These are phyloP conservation scores for Endocalyx cinctus DNA, from an alignment of 2,329 filamentous ascomycete genomes.

Conservation along the genomic window DNA sequence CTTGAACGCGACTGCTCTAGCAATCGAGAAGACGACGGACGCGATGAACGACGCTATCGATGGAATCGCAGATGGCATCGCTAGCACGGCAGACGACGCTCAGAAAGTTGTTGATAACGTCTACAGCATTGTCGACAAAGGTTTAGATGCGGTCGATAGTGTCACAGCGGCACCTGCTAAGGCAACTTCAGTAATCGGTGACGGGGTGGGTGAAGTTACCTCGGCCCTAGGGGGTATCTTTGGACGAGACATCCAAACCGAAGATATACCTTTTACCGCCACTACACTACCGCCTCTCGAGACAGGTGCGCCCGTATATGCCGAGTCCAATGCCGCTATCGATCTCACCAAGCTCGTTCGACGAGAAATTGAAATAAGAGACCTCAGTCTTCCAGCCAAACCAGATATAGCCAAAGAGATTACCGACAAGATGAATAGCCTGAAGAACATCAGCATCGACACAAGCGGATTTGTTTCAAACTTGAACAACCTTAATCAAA, in stretches of 20 bases:
- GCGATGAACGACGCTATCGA: constrained; percentile 48
- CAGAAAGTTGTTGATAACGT: constrained; percentile 52
- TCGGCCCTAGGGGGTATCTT: constrained; percentile 39
- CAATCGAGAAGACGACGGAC: constrained; percentile 36
- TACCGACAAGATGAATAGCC: constrained; percentile 55
- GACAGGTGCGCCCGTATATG: no score
- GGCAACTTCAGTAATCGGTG: constrained; percentile 9
- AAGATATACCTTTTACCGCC: no score
- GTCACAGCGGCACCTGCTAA: constrained; percentile 4
- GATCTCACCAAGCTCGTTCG: no score
- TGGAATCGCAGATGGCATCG: constrained; percentile 36
- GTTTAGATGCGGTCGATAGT: constrained; percentile 26
- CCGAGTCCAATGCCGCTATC: no score
- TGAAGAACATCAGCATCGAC: constrained; percentile 66
- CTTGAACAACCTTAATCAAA: constrained; percentile 67
- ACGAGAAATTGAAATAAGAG: not conserved
- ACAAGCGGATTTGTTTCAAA: constrained; percentile 63
- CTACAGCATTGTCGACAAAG: constrained; percentile 48
- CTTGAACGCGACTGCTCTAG: constrained; percentile 59
- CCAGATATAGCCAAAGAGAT: constrained; percentile 54
- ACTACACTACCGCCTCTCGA: no score
- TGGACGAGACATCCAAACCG: no score
- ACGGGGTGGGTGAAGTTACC: constrained; percentile 7
- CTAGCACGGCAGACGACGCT: constrained; percentile 49
- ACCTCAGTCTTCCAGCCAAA: constrained; percentile 15